Percentiles rank a stretch among this genome's conserved stretches.
phyloP scores from a whole-genome alignment of 345 rosid genomes.

The Nephelium lappaceum region DNA sequence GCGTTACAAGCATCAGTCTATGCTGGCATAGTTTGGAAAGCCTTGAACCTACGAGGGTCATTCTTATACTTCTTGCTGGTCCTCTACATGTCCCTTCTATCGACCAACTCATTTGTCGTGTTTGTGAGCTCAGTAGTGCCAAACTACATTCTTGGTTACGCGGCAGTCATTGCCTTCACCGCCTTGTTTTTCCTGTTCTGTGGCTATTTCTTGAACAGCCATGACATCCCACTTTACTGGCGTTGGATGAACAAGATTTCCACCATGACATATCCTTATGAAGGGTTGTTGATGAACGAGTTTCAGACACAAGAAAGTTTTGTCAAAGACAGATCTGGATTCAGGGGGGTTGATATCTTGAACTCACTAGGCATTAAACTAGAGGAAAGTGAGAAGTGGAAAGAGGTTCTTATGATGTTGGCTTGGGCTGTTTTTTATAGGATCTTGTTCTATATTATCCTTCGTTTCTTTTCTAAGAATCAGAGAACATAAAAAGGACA shows the following conservation, averaged over 20 bases:
- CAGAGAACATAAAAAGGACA: constrained; percentile 43
- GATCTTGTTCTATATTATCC: constrained; percentile 52
- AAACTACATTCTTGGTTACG: constrained; percentile 64
- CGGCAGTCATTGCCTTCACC: constrained; percentile 67
- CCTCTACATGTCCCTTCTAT: constrained; percentile 60
- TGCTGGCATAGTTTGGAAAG: constrained; percentile 56
- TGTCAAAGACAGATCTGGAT: neutral
- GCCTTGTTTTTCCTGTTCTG: constrained; percentile 72
- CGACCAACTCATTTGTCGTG: constrained; percentile 74
- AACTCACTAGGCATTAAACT: constrained; percentile 34
- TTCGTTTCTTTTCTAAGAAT: constrained; percentile 66
- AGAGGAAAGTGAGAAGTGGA: constrained; percentile 45
- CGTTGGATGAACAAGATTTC: constrained; percentile 75
- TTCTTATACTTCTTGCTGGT: constrained; percentile 58
- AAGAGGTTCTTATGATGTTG: constrained; percentile 46
- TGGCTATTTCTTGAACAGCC: constrained; percentile 63
- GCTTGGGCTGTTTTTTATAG: constrained; percentile 69
- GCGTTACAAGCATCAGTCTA: constrained; percentile 55
- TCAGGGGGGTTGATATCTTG: constrained; percentile 36
- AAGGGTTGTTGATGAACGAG: constrained; percentile 69
- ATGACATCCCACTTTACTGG: constrained; percentile 55
- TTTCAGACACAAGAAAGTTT: constrained; percentile 38
- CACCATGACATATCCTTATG: constrained; percentile 69
- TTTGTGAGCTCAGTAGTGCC: constrained; percentile 74
- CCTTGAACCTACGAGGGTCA: constrained; percentile 48